A percentile compares a stretch with the other conserved stretches of the same genome.
Evolutionary conservation across 306 rosid genomes (phyloP).

Genomic region (Lathyrus oleraceus): DNA sequence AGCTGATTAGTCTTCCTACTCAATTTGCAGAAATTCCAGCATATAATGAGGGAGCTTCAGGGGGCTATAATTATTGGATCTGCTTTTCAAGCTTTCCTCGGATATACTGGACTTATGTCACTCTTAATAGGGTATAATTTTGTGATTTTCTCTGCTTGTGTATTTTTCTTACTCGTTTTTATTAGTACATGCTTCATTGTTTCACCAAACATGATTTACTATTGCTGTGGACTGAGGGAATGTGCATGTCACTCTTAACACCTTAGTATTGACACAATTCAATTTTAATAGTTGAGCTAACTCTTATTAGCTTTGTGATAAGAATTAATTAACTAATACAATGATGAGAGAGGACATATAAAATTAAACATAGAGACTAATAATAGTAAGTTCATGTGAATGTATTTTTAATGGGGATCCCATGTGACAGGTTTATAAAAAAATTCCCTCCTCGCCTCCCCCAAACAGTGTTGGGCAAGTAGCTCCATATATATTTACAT

Average conservation of each 20-base stretch:
- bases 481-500: constrained; percentile 9
- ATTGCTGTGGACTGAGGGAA: neutral
- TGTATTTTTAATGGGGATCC: neutral
- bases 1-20: constrained; percentile 24
- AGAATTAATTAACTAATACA: constrained; percentile 10
- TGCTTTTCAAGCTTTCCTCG: constrained; percentile 86
- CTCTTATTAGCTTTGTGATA: neutral
- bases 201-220: constrained; percentile 14
- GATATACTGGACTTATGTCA: constrained; percentile 95
- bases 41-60: constrained; percentile 97
- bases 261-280: neutral
- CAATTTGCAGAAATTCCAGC: constrained; percentile 79
- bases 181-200: constrained; percentile 8
- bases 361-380: neutral
- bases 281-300: constrained; percentile 1
- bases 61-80: constrained; percentile 93
- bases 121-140: constrained; percentile 68
- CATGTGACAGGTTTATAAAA: constrained; percentile 8
- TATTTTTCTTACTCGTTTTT: constrained; percentile 5
- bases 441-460: neutral
- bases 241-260: neutral
- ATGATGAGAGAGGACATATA: neutral
- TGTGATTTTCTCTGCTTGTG: constrained; percentile 23
- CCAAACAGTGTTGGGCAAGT: neutral
- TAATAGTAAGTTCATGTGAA: neutral